Evolutionary conservation across 495 filamentous ascomycete species (phyloP), one percentile per base, ranked within the genome.

Genomic region (Xylaria palmicola): DNA sequence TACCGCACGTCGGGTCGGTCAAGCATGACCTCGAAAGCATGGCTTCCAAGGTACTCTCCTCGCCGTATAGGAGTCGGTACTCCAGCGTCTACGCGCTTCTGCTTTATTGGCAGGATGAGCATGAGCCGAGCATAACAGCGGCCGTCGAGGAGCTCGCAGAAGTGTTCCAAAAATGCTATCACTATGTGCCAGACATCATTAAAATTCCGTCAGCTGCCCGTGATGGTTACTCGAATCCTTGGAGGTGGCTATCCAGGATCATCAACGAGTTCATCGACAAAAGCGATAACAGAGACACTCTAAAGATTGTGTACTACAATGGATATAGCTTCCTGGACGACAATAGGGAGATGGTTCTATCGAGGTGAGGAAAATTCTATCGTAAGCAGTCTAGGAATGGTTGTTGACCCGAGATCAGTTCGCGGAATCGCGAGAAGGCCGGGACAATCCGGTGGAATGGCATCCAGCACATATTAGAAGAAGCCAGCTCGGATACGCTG

Each of bases 301-400:
- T 81, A 40, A 81, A 80, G 60, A 69, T 81, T 19, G 74, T 81
- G 45, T 79, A 77, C 61, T 81, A 81, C 63, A 75, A 68, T 39
- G 78, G 78, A 29, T 72, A 75, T 39, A 81, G 73, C 57, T 81
- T 74, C 62, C 65, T 81, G 17, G 75, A 81, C 30, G 69, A 68
- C 20, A 70, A 80, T 51, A 67, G 78, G 36, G 76, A 81, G 54
- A 77, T 78, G 73, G 72, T 80, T 55, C 66, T 81, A 20, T 73
- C 79, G 50, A 81, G 79, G 79, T 77, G 53, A 66, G 67, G 32
- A 58, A 4, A 43, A 30, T n/a, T 3, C n/a, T 32, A 2, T 36
- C 29, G 32, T 36, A n/a, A 36, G 19, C 20, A 24, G 22, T 51
- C 43, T 13, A 22, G 32, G 19, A 60, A 32, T 51, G 50, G 52